phyloP scores from a whole-genome alignment of 352 stramenopile species.

The Pythium sukuiense region DNA sequence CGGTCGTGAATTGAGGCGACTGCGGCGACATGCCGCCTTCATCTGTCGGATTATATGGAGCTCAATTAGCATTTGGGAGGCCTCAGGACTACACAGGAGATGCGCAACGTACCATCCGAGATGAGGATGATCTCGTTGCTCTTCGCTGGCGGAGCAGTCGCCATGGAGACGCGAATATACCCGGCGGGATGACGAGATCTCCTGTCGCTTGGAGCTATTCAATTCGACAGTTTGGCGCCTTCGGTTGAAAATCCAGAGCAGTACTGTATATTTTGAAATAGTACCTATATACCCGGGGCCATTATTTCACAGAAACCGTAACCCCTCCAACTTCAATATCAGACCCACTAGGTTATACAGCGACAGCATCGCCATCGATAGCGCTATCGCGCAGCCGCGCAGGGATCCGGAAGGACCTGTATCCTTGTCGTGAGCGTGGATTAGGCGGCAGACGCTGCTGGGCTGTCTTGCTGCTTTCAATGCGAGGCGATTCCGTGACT shows the following conservation, averaged over 20 bases:
- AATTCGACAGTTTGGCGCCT: constrained; percentile 2
- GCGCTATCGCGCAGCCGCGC: constrained; percentile 20
- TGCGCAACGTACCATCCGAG: neutral
- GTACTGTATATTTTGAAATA: neutral
- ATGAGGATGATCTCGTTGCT: constrained; percentile 3
- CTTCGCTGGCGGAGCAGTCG: neutral
- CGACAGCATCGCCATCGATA: neutral
- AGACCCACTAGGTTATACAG: neutral
- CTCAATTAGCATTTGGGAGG: neutral
- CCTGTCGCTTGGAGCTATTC: neutral
- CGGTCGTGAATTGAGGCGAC: neutral
- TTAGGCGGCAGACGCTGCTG: constrained; percentile 55
- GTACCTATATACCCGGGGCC: neutral
- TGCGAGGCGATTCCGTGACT: constrained; percentile 38
- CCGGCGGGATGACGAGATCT: neutral
- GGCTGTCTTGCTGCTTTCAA: constrained; percentile 45
- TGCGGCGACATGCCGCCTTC: neutral
- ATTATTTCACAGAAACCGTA: neutral
- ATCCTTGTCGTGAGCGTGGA: constrained; percentile 43
- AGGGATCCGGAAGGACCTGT: constrained; percentile 55
- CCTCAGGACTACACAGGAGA: neutral
- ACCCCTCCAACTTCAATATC: neutral
- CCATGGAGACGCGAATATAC: neutral
- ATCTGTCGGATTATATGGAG: neutral
- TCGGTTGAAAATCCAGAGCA: neutral